Conservation (phyloP, 2,329 filamentous ascomycete genomes). For the Mariannaea elegans region DNA sequence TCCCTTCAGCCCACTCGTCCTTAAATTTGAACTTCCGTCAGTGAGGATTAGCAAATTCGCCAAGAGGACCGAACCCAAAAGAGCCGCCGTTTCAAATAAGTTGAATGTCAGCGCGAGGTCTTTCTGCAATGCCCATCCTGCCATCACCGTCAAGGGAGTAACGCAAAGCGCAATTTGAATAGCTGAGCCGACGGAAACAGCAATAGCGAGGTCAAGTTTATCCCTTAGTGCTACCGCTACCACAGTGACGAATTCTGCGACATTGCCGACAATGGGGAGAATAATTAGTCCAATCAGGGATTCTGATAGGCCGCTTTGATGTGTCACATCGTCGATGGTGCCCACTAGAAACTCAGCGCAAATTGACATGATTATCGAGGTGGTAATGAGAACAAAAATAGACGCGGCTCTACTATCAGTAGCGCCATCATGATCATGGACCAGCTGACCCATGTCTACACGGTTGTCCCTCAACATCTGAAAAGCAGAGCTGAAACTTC, state of each 20-base stretch:
- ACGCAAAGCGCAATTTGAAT: slow-evolving; percentile 71
- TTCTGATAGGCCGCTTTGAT: slow-evolving; percentile 58
- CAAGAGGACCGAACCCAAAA: slow-evolving; percentile 74
- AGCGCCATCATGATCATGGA: slow-evolving; percentile 2
- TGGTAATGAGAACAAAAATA: slow-evolving; percentile 59
- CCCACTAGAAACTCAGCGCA: slow-evolving; percentile 70
- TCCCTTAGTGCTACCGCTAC: slow-evolving; percentile 66
- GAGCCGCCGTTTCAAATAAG: slow-evolving; percentile 75
- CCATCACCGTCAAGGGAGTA: slow-evolving; percentile 65
- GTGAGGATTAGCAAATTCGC: slow-evolving; percentile 78
- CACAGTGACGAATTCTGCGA: slow-evolving; percentile 68
- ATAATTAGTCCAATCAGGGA: slow-evolving; percentile 69
- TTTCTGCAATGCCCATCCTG: slow-evolving; percentile 62
- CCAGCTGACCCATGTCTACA: slow-evolving; percentile 15
- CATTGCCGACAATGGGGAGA: slow-evolving; percentile 69
- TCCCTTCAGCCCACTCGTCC: slow-evolving; percentile 57
- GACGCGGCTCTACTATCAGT: slow-evolving; percentile 49
- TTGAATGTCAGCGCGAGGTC: slow-evolving; percentile 72
- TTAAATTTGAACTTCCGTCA: slow-evolving; percentile 73
- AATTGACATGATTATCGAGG: slow-evolving; percentile 65
- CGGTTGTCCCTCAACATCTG: slow-evolving; percentile 11
- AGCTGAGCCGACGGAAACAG: slow-evolving; percentile 65
- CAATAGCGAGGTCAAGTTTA: slow-evolving; percentile 69
- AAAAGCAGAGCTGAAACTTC: slow-evolving; percentile 10
- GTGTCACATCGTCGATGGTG: slow-evolving; percentile 65